Conservation (phyloP, 1,284 basidiomycete species). For the Heliocybe sulcata region DNA sequence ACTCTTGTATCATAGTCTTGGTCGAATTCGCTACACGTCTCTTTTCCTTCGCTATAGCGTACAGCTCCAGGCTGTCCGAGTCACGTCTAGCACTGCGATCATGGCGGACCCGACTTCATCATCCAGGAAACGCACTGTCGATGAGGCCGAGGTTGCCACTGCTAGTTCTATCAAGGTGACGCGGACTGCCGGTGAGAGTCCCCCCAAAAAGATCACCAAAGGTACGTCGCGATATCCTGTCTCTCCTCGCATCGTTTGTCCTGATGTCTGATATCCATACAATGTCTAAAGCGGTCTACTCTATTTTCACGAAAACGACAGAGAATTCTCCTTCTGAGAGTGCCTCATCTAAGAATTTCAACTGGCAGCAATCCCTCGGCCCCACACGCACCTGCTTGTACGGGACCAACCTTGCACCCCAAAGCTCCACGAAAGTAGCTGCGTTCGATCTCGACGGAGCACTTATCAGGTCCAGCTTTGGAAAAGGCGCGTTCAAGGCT, state of each 20-base stretch:
- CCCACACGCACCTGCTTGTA: constrained; percentile 39
- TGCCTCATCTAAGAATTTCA: neutral
- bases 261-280: neutral
- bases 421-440: constrained; percentile 51
- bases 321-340: neutral
- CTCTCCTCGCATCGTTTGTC: neutral
- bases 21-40: too few relatives aligned
- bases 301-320: neutral
- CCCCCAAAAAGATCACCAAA: neutral
- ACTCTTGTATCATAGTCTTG: too few relatives aligned
- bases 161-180: neutral
- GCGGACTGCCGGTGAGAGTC: neutral
- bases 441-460: constrained; percentile 89
- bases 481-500: too few relatives aligned
- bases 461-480: constrained; percentile 59
- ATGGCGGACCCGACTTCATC: neutral
- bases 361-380: neutral
- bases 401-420: constrained; percentile 48
- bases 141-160: neutral
- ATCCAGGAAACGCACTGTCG: neutral
- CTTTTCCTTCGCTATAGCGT: too few relatives aligned
- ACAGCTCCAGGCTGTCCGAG: too few relatives aligned
- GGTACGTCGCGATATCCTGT: too few relatives aligned
- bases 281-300: neutral
- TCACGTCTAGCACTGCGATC: neutral